Evolutionary conservation across 176 grass and related monocot genomes (phyloP), one percentile per base, ranked within the genome.

Genomic region (Bothriochloa decipiens): DNA sequence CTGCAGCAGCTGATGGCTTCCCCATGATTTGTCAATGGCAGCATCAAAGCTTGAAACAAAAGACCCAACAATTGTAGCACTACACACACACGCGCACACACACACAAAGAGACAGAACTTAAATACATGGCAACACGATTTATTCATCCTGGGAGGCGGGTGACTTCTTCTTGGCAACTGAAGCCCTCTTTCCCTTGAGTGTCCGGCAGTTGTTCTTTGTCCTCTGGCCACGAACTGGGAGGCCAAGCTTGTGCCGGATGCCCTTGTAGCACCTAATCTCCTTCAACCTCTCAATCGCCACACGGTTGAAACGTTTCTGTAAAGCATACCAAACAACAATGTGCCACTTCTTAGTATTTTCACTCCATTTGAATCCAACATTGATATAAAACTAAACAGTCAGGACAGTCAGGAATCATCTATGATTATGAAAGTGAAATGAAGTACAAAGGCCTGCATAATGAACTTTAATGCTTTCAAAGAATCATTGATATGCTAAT

Each of bases 161-260:
- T 13, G 91, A 92, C 81, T 92, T 94, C 92, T 97, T 97, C 63
- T 92, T 92, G 55, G 92, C 92, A 22, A 94, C 92, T 5, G 87
- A 29, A 80, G 91, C 88, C 82, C 80, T 95, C 93, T 82, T 93
- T 55, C 93, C 96, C 84, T 95, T 98, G 8, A 95, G 90, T 17
- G 91, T 95, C 85, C 96, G 86, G 87, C 93, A 91, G 68, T 97
- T 97, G 64, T 94, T 97, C 89, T 97, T 94, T 5, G 94, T 97
- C 81, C 94, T 90, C 87, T 97, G 89, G 12, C 94, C 91, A 69
- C 94, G 87, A 39, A 91, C 90, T 1, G 94, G 94, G 10, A 97
- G 86, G 20, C 89, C 94, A 62, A 94, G 84, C 68, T 91, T 88
- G 73, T 98, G 96, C 41, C 87, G 81, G 61, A 93, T 91, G 42